Conservation (phyloP, 441 rosid genomes). For the Macaranga tanarius region DNA sequence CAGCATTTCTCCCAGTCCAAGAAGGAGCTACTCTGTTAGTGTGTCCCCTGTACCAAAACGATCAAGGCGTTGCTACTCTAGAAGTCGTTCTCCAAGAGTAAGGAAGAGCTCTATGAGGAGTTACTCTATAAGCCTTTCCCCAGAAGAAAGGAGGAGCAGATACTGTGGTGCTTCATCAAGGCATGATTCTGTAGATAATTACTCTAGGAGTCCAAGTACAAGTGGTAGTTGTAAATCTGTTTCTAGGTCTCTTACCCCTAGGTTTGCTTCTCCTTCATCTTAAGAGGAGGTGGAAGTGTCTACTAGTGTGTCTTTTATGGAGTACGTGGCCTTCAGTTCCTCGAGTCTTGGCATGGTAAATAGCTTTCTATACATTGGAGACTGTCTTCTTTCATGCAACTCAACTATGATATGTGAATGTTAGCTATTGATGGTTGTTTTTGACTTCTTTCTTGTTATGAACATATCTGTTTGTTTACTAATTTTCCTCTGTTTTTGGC, state of each 20-base stretch:
- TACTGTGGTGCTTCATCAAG: background rate
- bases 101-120: slow-evolving; percentile 30
- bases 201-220: slow-evolving; percentile 37
- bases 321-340: background rate
- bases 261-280: slow-evolving; percentile 36
- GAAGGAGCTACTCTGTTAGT: slow-evolving; percentile 38
- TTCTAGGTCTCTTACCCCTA: slow-evolving; percentile 57
- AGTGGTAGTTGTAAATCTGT: slow-evolving; percentile 48
- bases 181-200: slow-evolving; percentile 32
- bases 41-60: slow-evolving; percentile 34
- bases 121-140: slow-evolving; percentile 41
- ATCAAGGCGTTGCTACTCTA: slow-evolving; percentile 42
- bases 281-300: background rate
- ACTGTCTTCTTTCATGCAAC: background rate
- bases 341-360: background rate
- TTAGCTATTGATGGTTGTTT: too few species aligned
- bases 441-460: too few species aligned
- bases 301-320: background rate
- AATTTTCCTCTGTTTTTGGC: too few species aligned
- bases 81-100: slow-evolving; percentile 41
- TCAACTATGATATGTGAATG: too few species aligned
- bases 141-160: slow-evolving; percentile 24
- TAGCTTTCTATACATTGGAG: background rate
- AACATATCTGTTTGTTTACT: too few species aligned
- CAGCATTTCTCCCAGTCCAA: slow-evolving; percentile 32